Evolutionary conservation across 306 rosid genomes (phyloP), one percentile per base, ranked within the genome.

Genomic region (Comarum palustre): DNA sequence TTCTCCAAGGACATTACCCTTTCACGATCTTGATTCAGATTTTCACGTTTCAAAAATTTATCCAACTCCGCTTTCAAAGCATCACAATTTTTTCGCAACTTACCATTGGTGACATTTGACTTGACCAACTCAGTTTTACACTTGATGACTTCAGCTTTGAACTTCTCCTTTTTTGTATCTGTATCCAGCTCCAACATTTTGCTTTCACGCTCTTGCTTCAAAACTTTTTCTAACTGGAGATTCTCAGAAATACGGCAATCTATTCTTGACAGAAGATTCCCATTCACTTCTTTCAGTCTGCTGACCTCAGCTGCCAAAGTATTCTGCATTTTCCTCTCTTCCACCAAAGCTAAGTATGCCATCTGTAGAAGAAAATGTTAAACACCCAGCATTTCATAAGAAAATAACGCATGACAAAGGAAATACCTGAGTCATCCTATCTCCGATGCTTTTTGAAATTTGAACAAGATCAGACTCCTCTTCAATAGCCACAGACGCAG

Each of bases 121-220:
- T 25, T 57, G 8, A 57, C 63, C 2, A 27, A 57, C 16, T 57
- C 63, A 25, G 63, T 25, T 25, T 57, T 12, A 57, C 36, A 57
- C 63, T 25, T 57, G 63, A 57, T 57, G 63, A 27, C 25, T 57
- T 57, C 63, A 57, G 17, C 63, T 57, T 12, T 57, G 63, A 25
- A 31, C 36, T 57, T 57, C 19, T 57, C 63, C 63, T 57, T 25
- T 25, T 57, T 36, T 4, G 8, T 57, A 12, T 25, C 15, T 4
- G 8, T 57, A 12, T 25, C 15, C 34, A 58, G 3, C 63, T 25
- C 63, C 63, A 27, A 58, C 2, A 27, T 13, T 1, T 36, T 25
- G n/a, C 36, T 27, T 27, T 58, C 63, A 27, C 36, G 36, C 27
- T 58, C 63, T 58, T 58, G 34, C 38, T 58, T 25, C 63, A 58